Evolutionary conservation across 164 flowering plant species (phyloP).

Genomic region (Stephania japonica): DNA sequence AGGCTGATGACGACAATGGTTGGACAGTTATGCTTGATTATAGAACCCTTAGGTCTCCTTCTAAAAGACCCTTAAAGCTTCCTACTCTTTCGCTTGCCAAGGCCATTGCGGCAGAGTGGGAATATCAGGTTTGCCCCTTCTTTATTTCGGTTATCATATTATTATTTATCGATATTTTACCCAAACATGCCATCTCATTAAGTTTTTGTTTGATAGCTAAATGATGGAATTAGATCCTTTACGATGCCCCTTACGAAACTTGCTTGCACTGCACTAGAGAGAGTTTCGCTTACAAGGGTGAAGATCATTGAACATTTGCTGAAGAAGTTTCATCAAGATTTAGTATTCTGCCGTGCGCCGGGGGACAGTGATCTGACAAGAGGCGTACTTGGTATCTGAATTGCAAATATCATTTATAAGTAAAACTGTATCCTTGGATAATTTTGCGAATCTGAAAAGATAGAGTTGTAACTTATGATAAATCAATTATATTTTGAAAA

Average conservation of each 20-base stretch:
- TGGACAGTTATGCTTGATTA: conserved; percentile 95
- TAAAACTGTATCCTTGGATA: background rate
- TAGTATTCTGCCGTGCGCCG: conserved; percentile 86
- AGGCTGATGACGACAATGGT: conserved; percentile 83
- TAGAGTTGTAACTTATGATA: too few species aligned
- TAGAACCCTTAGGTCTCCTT: conserved; percentile 81
- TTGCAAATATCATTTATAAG: background rate
- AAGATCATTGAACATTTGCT: conserved; percentile 66
- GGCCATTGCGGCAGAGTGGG: conserved; percentile 97
- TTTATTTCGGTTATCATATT: background rate
- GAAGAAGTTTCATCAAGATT: conserved; percentile 73
- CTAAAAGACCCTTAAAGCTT: conserved; percentile 77
- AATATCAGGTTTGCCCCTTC: conserved; percentile 63
- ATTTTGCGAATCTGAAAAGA: too few species aligned
- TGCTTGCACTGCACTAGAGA: conserved; percentile 92
- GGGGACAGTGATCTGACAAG: conserved; percentile 52
- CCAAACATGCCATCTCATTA: conserved; percentile 1
- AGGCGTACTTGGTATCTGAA: conserved; percentile 52
- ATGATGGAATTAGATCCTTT: conserved; percentile 95
- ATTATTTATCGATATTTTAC: background rate
- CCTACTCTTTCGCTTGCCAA: conserved; percentile 73
- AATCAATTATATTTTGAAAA: too few species aligned
- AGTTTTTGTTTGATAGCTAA: conserved; percentile 46
- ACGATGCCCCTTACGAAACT: conserved; percentile 96
- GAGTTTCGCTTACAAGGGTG: conserved; percentile 79